Conservation (phyloP, 2,329 filamentous ascomycete genomes). For the Calonectria hongkongensis region DNA sequence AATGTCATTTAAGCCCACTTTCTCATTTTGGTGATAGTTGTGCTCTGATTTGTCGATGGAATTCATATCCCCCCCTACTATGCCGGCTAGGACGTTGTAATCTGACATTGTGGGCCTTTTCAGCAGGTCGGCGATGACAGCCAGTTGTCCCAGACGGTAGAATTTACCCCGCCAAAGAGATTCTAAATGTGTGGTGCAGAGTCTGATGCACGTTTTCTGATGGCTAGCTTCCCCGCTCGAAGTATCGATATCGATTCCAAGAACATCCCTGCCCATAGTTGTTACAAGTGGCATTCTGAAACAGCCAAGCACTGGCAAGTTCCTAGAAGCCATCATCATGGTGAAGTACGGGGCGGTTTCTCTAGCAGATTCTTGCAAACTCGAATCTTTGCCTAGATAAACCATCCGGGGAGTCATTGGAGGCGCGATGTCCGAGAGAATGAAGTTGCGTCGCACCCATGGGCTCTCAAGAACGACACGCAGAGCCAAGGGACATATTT, state of each 20-base stretch:
- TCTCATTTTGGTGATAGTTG: not conserved
- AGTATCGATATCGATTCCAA: slow-evolving; percentile 24
- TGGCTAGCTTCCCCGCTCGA: not conserved
- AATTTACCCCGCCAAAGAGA: slow-evolving; percentile 28
- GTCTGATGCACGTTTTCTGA: slow-evolving; percentile 7
- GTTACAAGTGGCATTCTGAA: slow-evolving; percentile 32
- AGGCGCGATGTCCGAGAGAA: slow-evolving; percentile 26
- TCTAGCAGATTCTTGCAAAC: not conserved
- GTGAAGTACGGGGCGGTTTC: slow-evolving; percentile 19
- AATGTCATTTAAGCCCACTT: slow-evolving; percentile 17
- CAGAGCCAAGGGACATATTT: slow-evolving; percentile 15
- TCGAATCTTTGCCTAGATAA: not conserved
- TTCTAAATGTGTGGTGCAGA: slow-evolving; percentile 38
- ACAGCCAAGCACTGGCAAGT: slow-evolving; percentile 20
- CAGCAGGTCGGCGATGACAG: slow-evolving; percentile 28
- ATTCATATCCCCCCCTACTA: slow-evolving; percentile 41
- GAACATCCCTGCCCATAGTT: slow-evolving; percentile 34
- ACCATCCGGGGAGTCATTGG: slow-evolving; percentile 1
- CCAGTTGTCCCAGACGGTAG: slow-evolving; percentile 24
- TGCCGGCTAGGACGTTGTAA: not conserved
- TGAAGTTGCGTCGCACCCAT: slow-evolving; percentile 37
- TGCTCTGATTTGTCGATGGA: slow-evolving; percentile 27
- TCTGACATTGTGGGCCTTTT: not conserved
- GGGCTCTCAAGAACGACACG: not conserved
- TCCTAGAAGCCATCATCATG: slow-evolving; percentile 32